phyloP scores from a whole-genome alignment of 306 rosid species.

The Casuarina cunninghamiana region DNA sequence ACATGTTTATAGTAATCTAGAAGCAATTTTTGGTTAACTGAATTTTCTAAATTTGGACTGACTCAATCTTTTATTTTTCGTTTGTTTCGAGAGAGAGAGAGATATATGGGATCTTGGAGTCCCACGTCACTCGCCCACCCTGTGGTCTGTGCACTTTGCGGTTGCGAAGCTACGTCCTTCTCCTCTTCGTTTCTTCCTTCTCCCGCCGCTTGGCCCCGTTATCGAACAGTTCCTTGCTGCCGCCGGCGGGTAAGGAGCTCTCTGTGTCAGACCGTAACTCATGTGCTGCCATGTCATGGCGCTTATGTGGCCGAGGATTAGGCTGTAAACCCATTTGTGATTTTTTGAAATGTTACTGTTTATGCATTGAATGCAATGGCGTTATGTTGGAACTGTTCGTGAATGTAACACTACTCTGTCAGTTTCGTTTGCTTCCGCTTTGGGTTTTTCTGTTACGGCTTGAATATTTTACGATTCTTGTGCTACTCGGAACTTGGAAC shows the following conservation, averaged over 20 bases:
- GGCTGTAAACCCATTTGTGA: neutral
- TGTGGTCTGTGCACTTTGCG: neutral
- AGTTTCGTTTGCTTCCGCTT: neutral
- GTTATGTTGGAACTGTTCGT: neutral
- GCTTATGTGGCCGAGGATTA: neutral
- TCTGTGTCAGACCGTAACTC: neutral
- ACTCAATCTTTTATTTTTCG: neutral
- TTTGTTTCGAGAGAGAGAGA: neutral
- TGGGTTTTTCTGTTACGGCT: neutral
- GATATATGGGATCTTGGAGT: neutral
- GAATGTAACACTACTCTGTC: neutral
- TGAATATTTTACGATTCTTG: neutral
- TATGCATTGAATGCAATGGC: neutral
- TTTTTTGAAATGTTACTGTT: neutral
- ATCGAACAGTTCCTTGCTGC: neutral
- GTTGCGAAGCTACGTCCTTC: neutral
- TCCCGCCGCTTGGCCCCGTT: neutral
- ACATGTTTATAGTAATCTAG: too few relatives aligned
- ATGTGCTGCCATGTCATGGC: neutral
- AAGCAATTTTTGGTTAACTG: too few relatives aligned
- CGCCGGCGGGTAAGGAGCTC: neutral
- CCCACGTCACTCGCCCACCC: neutral
- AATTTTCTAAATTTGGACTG: too few relatives aligned
- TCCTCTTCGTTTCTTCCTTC: neutral
- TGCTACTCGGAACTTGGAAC: neutral